Base-by-base conservation (phyloP, 2,329 filamentous ascomycete genomes). In the Sclerotinia sclerotiorum region DNA sequence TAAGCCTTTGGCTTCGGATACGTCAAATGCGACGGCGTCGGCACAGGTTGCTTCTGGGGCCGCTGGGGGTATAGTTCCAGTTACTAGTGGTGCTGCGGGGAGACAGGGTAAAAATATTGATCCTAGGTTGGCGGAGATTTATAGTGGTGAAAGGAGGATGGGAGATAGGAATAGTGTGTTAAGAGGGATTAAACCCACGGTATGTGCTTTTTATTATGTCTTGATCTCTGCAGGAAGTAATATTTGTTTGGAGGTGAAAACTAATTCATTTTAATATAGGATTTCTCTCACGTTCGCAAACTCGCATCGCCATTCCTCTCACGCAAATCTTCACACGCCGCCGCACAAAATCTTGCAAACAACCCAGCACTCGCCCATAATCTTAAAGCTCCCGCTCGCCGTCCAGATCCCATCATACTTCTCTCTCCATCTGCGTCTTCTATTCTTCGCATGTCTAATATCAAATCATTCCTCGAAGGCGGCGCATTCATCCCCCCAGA, bases 341-440 rank as follows among this genome's bases (percentile, higher is more conserved):
- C 73, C n/a, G 72, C 74, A 44, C 70, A 70, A 21, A 72, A 72
- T 54, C 76, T 81, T 42, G 75, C 80, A 55, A 78, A 78, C 68
- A 83, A 81, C 72, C 78, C 82, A 11, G 74, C 84, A 10, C 80
- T 88, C 19, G 79, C 84, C 3, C 80, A 86, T 64, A 87, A 87
- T 76, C 84, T 83, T 70, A 87, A 84, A 78, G 74, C 77, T 17
- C 81, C 83, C 42, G 76, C 79, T 57, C 81, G 84, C 58, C 81
- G 86, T 69, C 85, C 86, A 49, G 85, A 97, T 78, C 95, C 95
- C 61, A 99, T 99, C 80, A 97, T 99, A 78, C 89, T 99, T 39
- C 89, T 99, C 70, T 98, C 95, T 0, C 95, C 95, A 1, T 98
- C 94, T 1, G 95, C 94, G 15, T 97, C 94, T 2, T 96, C 94